These are phyloP conservation scores for Drechslerella dactyloides DNA, from an alignment of 2,329 filamentous ascomycete genomes.

Conservation along the genomic window DNA sequence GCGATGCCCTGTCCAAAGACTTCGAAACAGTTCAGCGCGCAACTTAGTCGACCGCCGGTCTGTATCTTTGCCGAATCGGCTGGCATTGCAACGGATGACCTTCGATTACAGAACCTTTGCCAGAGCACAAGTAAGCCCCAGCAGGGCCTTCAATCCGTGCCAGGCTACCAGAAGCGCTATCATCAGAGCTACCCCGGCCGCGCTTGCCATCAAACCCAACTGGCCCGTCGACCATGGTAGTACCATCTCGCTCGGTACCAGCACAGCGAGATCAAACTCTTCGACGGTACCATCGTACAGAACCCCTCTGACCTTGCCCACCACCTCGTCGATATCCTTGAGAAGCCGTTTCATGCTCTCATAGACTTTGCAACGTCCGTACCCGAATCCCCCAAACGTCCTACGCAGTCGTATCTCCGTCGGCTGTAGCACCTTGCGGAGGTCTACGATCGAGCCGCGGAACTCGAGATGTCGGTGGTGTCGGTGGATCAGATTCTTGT, in stretches of 20 bases:
- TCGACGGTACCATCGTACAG: slow-evolving; percentile 11
- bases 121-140: background rate
- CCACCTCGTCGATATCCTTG: slow-evolving; percentile 11
- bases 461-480: background rate
- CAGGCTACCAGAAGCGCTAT: slow-evolving; percentile 1
- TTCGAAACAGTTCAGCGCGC: too few relatives aligned
- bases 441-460: slow-evolving; percentile 9
- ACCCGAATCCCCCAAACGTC: slow-evolving; percentile 17
- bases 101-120: background rate
- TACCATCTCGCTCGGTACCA: slow-evolving; percentile 4
- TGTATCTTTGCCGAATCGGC: too few relatives aligned
- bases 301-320: slow-evolving; percentile 16
- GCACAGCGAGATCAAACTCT: slow-evolving; percentile 12
- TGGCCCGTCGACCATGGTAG: slow-evolving; percentile 22
- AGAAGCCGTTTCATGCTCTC: slow-evolving; percentile 26
- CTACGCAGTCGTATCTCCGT: slow-evolving; percentile 10
- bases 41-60: too few relatives aligned
- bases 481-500: slow-evolving; percentile 5
- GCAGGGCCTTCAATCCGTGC: slow-evolving; percentile 12
- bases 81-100: too few relatives aligned
- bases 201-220: background rate
- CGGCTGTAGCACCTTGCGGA: slow-evolving; percentile 20
- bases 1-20: too few relatives aligned
- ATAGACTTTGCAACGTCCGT: slow-evolving; percentile 28
- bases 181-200: background rate